A percentile compares a stretch with the other conserved stretches of the same genome.
Conservation (phyloP, 23 red algal genomes). For the Gracilaria caudata region DNA sequence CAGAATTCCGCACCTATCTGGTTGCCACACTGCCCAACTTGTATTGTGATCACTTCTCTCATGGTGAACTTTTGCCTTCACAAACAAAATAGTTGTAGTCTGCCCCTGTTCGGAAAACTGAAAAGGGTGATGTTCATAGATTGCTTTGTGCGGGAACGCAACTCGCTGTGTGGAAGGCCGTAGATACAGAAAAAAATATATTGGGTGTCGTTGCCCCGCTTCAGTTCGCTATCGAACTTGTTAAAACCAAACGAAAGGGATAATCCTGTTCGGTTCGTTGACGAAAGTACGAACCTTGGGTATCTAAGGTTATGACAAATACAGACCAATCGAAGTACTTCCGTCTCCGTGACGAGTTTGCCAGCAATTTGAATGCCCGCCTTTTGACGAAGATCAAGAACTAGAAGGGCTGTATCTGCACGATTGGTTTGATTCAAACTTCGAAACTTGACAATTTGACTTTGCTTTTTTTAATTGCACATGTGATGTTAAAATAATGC, state of each 20-base stretch:
- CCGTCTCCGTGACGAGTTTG: neutral
- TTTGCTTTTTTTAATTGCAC: neutral
- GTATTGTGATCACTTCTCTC: slow-evolving; percentile 95
- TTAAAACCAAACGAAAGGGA: neutral
- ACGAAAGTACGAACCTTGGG: neutral
- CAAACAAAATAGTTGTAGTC: neutral
- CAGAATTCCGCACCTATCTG: slow-evolving; percentile 99
- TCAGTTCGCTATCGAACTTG: neutral
- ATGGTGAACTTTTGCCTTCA: slow-evolving; percentile 32
- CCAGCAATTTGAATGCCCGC: neutral
- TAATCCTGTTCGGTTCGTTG: neutral
- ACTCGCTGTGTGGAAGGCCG: neutral
- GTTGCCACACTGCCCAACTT: slow-evolving; percentile 98
- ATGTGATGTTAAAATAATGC: too few species aligned
- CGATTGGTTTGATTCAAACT: neutral
- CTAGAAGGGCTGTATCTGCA: neutral
- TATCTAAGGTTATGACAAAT: neutral
- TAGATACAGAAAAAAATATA: neutral
- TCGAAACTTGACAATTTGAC: neutral
- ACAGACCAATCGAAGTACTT: neutral
- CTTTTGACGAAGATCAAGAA: neutral
- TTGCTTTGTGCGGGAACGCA: neutral
- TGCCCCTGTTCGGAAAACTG: neutral
- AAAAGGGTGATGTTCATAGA: neutral
- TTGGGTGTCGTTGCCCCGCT: too few species aligned